Percentiles rank a stretch among this genome's conserved stretches.
Conservation (phyloP, 139 green algal species). For the Micractinium sp. region DNA sequence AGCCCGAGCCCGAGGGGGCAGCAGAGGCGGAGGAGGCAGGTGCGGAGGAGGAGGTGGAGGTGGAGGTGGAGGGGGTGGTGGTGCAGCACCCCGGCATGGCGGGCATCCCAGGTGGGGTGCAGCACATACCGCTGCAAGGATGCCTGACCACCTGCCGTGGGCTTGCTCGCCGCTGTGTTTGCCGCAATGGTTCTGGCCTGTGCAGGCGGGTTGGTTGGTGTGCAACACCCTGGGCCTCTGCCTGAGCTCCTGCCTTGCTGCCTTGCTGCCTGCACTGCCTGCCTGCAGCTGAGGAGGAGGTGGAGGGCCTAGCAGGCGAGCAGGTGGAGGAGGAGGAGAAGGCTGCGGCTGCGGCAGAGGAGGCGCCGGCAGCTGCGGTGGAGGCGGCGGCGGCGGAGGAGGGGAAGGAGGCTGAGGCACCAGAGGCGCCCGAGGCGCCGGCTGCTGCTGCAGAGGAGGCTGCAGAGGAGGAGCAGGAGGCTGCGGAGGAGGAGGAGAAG, state of each 20-base stretch:
- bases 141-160: not conserved
- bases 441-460: no score
- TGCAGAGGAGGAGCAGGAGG: not conserved
- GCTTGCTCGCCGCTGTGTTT: not conserved
- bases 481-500: not conserved
- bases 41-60: not conserved
- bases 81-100: slow-evolving; percentile 11
- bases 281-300: slow-evolving; percentile 25
- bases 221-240: not conserved
- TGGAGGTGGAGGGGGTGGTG: not conserved
- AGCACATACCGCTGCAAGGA: not conserved
- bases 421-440: not conserved
- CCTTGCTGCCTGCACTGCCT: not conserved
- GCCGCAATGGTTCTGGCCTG: not conserved
- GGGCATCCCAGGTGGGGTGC: slow-evolving; percentile 15
- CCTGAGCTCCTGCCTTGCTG: not conserved
- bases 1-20: no score
- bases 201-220: not conserved
- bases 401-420: not conserved
- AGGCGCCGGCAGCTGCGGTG: not conserved
- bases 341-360: not conserved
- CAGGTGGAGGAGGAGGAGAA: slow-evolving; percentile 11
- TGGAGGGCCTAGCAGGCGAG: slow-evolving; percentile 24
- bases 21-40: not conserved
- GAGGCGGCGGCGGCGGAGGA: not conserved